Base-by-base conservation (phyloP, 768 basidiomycete genomes). In the Hemileccinum impolitum region DNA sequence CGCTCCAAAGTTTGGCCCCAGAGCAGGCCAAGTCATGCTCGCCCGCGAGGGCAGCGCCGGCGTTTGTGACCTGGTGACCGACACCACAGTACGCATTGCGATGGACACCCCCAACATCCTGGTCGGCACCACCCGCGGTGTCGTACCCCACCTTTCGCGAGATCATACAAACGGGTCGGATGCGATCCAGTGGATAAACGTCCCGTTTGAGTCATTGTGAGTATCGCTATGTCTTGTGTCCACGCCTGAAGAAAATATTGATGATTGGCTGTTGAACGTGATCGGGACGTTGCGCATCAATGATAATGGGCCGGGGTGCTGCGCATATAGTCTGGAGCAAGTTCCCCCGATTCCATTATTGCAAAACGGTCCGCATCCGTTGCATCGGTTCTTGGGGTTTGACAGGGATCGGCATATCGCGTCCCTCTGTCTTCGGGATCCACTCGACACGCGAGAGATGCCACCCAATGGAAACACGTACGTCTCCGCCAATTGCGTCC, bases 171-270 rank as follows among this genome's bases (percentile, higher is more conserved):
- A 59, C 17, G 53, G 56, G 25, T 78, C 78, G 1, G 56, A 67
- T 9, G 74, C 80, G 1, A 76, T 88, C 28, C 73, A 65, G 49
- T 87, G 85, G 79, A 65, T 87, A 0, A 76, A 86, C 51, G 69
- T 90, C 0, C 81, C 89, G 1, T 91, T 90, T 59, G 90, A 92
- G 67, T 77, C 82, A 17, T 92, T 91, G 90, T 91, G 67, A 78
- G 84, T 75, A 21, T 43, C 23, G n/a, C 38, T 45, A 38, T 30
- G 11, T 30, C 11, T 30, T 30, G 9, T 30, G 3, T 8, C 28
- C 28, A 2, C 28, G 8, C 9, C 28, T 30, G 11, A 30, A 9
- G 28, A 30, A 12, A 30, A 23, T 23, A 23, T 23, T 3, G 23
- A 23, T 6, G 23, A 23, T 23, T 6, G 23, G 6, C 23, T 6